These are phyloP conservation scores for Psilocybe mexicana DNA, from an alignment of 1,284 basidiomycete genomes.

Conservation along the genomic window DNA sequence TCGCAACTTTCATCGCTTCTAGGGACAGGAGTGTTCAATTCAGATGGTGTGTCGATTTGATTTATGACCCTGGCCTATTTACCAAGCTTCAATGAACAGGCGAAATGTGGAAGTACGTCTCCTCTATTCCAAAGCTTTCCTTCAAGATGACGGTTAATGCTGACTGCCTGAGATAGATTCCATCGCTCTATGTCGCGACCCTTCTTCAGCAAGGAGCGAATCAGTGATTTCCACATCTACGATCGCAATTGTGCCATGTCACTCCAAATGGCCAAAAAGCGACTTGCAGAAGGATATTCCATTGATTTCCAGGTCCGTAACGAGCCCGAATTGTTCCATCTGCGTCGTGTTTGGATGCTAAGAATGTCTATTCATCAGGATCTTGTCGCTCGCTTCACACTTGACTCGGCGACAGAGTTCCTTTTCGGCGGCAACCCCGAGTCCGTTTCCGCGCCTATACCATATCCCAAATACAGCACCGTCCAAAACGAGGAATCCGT, in stretches of 20 bases:
- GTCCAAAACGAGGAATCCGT: slow-evolving; percentile 21
- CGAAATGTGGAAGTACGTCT: slow-evolving; percentile 43
- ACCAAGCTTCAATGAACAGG: slow-evolving; percentile 20
- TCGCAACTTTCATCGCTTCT: slow-evolving; percentile 42
- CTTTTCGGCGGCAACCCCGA: slow-evolving; percentile 43
- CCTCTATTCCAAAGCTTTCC: background rate
- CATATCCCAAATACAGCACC: slow-evolving; percentile 34
- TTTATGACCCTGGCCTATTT: background rate
- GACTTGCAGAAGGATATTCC: slow-evolving; percentile 43
- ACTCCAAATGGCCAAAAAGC: slow-evolving; percentile 35
- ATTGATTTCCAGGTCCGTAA: slow-evolving; percentile 50
- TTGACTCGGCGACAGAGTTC: slow-evolving; percentile 52
- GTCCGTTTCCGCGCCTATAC: slow-evolving; percentile 34
- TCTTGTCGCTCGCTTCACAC: slow-evolving; percentile 41
- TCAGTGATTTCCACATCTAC: slow-evolving; percentile 55
- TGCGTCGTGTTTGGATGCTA: too few relatives aligned
- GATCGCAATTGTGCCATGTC: slow-evolving; percentile 41
- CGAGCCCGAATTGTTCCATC: too few relatives aligned
- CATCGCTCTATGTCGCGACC: slow-evolving; percentile 56
- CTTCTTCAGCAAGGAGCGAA: slow-evolving; percentile 53
- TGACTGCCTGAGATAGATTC: slow-evolving; percentile 31
- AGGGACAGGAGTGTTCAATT: slow-evolving; percentile 46
- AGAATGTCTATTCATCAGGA: slow-evolving; percentile 30
- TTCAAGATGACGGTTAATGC: background rate
- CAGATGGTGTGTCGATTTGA: slow-evolving; percentile 31